phyloP scores from a whole-genome alignment of 2,329 filamentous ascomycete species.

The Fusarium sp. region DNA sequence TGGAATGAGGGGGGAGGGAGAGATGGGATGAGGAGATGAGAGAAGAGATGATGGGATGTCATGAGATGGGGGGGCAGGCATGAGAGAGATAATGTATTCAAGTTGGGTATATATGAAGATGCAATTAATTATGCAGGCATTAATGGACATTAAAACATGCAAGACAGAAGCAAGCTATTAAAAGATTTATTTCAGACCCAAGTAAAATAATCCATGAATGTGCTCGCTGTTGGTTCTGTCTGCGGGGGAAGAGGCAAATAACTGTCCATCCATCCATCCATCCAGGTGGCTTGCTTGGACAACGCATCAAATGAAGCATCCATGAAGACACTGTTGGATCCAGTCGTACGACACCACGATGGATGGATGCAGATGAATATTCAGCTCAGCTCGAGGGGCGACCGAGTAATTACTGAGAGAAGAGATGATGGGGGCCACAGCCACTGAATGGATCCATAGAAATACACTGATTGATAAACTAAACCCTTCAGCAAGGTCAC shows the following conservation, averaged over 20 bases:
- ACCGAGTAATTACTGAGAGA: not conserved
- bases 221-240: not conserved
- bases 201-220: not conserved
- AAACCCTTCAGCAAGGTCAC: not conserved
- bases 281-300: conserved; percentile 33
- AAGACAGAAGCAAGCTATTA: not conserved
- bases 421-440: not conserved
- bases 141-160: not conserved
- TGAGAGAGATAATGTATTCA: not conserved
- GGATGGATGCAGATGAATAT: conserved; percentile 7
- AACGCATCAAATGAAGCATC: conserved; percentile 36
- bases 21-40: not conserved
- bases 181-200: not conserved
- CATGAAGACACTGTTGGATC: conserved; percentile 30
- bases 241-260: not conserved
- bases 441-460: not conserved
- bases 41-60: not conserved
- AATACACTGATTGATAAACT: not conserved
- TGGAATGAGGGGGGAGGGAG: conserved; percentile 27
- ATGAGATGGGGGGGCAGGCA: not conserved
- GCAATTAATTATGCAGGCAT: not conserved
- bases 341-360: conserved; percentile 39
- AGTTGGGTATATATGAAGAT: not conserved
- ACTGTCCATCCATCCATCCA: conserved; percentile 12
- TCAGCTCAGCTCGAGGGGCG: not conserved